Conservation (phyloP, 192 early-diverging fungal species). For the Linnemannia elongata region DNA sequence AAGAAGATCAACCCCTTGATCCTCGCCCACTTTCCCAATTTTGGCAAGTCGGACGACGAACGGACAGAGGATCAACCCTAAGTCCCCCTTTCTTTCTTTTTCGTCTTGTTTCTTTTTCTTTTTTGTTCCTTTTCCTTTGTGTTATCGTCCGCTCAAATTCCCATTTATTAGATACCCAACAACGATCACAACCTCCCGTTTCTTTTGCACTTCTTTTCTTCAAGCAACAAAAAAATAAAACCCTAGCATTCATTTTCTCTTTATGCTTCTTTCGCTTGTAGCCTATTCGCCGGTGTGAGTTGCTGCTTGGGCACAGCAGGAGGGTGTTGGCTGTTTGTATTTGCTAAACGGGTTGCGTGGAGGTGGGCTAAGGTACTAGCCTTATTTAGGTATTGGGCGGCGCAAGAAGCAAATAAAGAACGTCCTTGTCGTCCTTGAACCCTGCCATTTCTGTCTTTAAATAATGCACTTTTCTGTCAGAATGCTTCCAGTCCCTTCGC, state of each 20-base stretch:
- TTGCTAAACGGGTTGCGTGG: not conserved
- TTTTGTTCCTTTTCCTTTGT: not conserved
- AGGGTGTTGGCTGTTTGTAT: not conserved
- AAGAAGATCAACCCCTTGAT: constrained; percentile 56
- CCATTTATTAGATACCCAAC: not conserved
- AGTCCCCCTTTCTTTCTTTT: not conserved
- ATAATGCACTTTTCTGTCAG: not conserved
- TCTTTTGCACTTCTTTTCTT: not conserved
- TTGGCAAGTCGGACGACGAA: constrained; percentile 29
- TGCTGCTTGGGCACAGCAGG: not conserved
- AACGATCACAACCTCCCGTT: not conserved
- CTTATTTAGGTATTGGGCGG: not conserved
- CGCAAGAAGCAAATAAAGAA: not conserved
- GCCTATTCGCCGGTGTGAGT: not conserved
- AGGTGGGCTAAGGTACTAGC: not conserved
- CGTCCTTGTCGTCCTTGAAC: not conserved
- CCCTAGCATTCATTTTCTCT: not conserved
- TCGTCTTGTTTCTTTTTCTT: not conserved
- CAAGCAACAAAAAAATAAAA: not conserved
- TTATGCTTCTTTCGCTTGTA: not conserved
- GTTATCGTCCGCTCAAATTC: no score
- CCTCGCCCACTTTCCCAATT: constrained; percentile 40
- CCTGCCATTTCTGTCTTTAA: not conserved
- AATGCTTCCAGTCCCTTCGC: not conserved
- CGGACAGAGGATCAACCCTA: not conserved